Evolutionary conservation across 768 basidiomycete genomes (phyloP).

Genomic region (Russula griseocarnosa): DNA sequence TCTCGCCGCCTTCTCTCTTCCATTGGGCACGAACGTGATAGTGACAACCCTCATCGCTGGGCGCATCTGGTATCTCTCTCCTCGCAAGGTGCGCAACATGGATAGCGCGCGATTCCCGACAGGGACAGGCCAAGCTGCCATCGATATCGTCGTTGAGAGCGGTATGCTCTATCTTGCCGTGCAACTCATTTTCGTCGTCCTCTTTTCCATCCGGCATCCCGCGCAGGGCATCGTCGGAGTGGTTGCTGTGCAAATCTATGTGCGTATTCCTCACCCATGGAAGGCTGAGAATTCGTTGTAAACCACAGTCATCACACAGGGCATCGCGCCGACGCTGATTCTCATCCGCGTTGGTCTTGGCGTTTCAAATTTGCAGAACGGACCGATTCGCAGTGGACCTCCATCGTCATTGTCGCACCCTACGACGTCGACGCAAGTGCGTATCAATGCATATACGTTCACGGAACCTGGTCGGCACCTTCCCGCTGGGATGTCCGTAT

Average conservation of each 20-base stretch:
- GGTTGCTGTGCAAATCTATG: constrained; percentile 42
- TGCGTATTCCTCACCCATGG: constrained; percentile 27
- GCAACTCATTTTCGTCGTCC: constrained; percentile 42
- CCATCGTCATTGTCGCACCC: not conserved
- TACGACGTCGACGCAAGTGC: not conserved
- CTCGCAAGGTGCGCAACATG: constrained; percentile 24
- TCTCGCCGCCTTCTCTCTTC: constrained; percentile 38
- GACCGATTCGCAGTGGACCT: not conserved
- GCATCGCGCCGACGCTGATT: constrained; percentile 20
- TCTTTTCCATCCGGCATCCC: constrained; percentile 36
- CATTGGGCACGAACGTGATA: constrained; percentile 42
- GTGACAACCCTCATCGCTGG: constrained; percentile 42
- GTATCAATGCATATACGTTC: not conserved
- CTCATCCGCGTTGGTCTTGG: constrained; percentile 21
- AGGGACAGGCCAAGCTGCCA: constrained; percentile 27
- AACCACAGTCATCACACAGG: not conserved
- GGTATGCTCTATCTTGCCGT: constrained; percentile 40
- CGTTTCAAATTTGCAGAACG: not conserved
- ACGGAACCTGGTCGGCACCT: not conserved
- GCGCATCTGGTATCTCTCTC: constrained; percentile 37
- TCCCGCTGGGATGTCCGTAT: not conserved
- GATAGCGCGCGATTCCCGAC: not conserved
- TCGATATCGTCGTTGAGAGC: constrained; percentile 40
- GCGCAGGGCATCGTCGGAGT: constrained; percentile 40
- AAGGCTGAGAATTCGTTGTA: not conserved